These are phyloP conservation scores for Lentithecium fluviatile DNA, from an alignment of 495 filamentous ascomycete genomes.

Conservation along the genomic window DNA sequence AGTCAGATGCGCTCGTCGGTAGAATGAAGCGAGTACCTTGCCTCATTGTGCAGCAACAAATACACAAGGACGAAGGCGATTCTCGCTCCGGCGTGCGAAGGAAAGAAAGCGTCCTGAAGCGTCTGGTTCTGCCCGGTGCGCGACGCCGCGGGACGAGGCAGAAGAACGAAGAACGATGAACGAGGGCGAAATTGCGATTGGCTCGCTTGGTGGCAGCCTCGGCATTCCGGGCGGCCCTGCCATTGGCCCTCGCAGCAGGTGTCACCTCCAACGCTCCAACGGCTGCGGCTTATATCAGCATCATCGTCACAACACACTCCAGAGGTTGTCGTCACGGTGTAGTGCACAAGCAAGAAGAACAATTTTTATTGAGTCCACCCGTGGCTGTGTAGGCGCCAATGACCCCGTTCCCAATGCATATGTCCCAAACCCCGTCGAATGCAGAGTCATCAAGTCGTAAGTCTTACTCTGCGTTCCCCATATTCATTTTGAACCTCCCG, in stretches of 20 bases:
- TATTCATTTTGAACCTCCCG: background rate
- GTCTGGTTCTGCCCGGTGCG: too few relatives aligned
- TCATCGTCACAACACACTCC: background rate
- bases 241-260: background rate
- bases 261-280: background rate
- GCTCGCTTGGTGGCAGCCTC: background rate
- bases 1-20: too few relatives aligned
- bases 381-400: background rate
- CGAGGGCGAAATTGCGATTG: too few relatives aligned
- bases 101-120: too few relatives aligned
- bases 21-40: too few relatives aligned
- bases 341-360: background rate
- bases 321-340: background rate
- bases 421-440: background rate
- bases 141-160: too few relatives aligned
- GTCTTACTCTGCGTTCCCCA: background rate
- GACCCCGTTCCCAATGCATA: background rate
- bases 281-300: background rate
- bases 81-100: too few relatives aligned
- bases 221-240: background rate
- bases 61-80: too few relatives aligned
- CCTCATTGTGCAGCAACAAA: too few relatives aligned
- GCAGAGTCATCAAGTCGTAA: conserved; percentile 18
- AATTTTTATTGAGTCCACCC: background rate
- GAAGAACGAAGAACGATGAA: too few relatives aligned